Base-by-base conservation (phyloP, 805 yeast genomes). In the Priceomyces medius region DNA sequence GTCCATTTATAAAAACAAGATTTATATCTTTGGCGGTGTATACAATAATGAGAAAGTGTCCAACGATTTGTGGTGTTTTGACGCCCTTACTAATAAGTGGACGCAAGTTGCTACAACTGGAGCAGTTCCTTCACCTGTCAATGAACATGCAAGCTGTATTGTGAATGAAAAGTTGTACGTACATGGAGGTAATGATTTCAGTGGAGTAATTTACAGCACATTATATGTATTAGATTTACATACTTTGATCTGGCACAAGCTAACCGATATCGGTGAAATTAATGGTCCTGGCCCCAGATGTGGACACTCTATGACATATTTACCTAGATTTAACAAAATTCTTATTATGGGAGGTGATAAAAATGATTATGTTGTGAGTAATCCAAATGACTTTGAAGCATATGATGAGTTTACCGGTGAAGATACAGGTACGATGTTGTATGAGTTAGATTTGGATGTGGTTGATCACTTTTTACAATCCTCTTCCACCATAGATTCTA, bases 311-410 rank as follows among this genome's bases (percentile, higher is more conserved):
- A 68, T 91, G 64, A 81, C 97, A 1, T 83, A 79, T 40, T 61
- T 85, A 42, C 70, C 83, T 37, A 77, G 73, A 19, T 79, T 78
- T 46, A 79, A 87, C 54, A 86, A 83, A 62, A 56, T 91, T 26
- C 58, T 90, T 9, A 78, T 91, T 12, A 83, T 95, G 86, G 99
- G 99, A 33, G 98, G 99, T 44, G 96, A 88, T 61, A 77, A 81
- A 50, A 76, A 79, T 48, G 91, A 86, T 56, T 81, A 77, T 53
- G 81, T 83, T 34, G 57, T 67, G 20, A 71, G 71, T 19, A 74
- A 71, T 44, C 68, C 63, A 5, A 69, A 51, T 29, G 71, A 79
- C 55, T 66, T 76, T 43, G 79, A 78, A 41, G 77, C 81, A 12
- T 73, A 77, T 37, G 77, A 69, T 41, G 66, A 63, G 7, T 78